phyloP scores from a whole-genome alignment of 495 filamentous ascomycete species.

The Penicillium argentinense region DNA sequence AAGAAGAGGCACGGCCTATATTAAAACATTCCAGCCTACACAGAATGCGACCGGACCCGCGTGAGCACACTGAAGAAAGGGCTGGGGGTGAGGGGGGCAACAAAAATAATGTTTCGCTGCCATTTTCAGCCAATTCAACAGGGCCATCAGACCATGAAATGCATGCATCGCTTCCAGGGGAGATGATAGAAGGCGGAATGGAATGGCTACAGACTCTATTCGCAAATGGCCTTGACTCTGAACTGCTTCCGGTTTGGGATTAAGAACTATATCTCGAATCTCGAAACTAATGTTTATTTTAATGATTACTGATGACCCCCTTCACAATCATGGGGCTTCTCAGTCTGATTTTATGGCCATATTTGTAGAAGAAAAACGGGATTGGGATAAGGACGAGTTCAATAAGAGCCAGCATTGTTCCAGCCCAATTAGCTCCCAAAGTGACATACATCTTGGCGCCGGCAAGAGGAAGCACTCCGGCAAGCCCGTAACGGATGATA shows the following conservation, averaged over 20 bases:
- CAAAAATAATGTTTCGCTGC: too few species aligned
- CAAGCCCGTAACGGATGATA: slow-evolving; percentile 57
- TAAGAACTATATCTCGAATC: not conserved
- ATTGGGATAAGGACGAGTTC: slow-evolving; percentile 69
- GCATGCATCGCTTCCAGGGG: slow-evolving; percentile 6
- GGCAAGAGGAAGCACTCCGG: slow-evolving; percentile 67
- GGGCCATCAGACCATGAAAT: not conserved
- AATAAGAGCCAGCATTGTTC: slow-evolving; percentile 65
- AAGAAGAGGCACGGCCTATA: too few species aligned
- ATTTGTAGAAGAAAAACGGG: slow-evolving; percentile 71
- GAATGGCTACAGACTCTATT: slow-evolving; percentile 23
- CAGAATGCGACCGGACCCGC: too few species aligned
- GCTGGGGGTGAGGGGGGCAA: too few species aligned
- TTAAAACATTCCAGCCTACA: too few species aligned
- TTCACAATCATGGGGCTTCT: slow-evolving; percentile 59
- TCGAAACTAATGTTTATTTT: too few species aligned
- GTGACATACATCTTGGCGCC: slow-evolving; percentile 64
- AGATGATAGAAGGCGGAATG: slow-evolving; percentile 21
- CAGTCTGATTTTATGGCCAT: slow-evolving; percentile 61
- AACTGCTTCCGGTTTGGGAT: slow-evolving; percentile 42
- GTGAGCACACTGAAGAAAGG: too few species aligned
- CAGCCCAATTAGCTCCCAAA: slow-evolving; percentile 71
- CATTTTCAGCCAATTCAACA: not conserved
- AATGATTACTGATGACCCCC: slow-evolving; percentile 42
- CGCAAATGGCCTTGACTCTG: slow-evolving; percentile 4